These are phyloP conservation scores for Prunus campanulata DNA, from an alignment of 306 rosid genomes.

Conservation along the genomic window DNA sequence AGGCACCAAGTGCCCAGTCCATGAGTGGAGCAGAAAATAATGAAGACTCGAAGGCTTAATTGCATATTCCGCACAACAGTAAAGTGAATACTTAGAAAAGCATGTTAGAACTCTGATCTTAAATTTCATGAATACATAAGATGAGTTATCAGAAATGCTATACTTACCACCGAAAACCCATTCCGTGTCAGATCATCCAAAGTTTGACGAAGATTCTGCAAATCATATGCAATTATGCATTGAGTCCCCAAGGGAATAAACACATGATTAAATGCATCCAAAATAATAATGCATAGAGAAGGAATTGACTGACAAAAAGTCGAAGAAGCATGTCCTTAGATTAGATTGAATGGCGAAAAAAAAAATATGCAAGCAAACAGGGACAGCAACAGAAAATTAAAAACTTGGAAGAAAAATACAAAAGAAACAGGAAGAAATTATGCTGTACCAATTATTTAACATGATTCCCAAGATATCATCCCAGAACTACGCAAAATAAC, in stretches of 20 bases:
- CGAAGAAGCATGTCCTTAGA: background rate
- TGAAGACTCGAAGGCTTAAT: background rate
- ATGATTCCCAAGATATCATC: background rate
- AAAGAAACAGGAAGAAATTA: background rate
- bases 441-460: background rate
- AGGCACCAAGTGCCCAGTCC: background rate
- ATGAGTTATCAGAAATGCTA: conserved; percentile 16
- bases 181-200: conserved; percentile 81
- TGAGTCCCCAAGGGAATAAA: conserved; percentile 15
- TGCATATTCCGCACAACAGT: conserved; percentile 6
- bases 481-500: background rate
- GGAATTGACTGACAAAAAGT: background rate
- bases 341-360: background rate
- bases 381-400: background rate
- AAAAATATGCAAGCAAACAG: background rate
- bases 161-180: conserved; percentile 91
- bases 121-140: background rate
- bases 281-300: background rate
- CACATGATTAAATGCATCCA: background rate
- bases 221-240: conserved; percentile 24
- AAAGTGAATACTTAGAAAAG: background rate
- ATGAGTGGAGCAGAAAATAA: background rate
- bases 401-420: background rate
- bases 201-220: conserved; percentile 95
- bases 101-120: background rate